phyloP scores from a whole-genome alignment of 176 grass and related monocot genomes.

The Chloris gayana region DNA sequence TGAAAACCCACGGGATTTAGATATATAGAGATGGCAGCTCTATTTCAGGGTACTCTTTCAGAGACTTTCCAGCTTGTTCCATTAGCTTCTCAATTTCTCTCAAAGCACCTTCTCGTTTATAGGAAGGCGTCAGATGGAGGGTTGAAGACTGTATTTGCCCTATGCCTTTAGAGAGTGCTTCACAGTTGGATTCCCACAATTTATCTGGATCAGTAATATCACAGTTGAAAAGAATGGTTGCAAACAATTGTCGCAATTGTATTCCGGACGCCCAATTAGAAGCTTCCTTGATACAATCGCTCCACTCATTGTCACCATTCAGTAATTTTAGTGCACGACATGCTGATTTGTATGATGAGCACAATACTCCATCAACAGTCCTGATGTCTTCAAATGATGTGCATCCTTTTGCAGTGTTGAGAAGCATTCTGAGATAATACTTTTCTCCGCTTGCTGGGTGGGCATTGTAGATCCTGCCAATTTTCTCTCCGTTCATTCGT shows the following conservation, averaged over 20 bases:
- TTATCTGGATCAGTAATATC: background rate
- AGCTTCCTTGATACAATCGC: slow-evolving; percentile 9
- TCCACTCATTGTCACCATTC: slow-evolving; percentile 14
- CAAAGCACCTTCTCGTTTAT: background rate
- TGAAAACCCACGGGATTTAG: no score
- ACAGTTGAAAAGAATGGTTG: slow-evolving; percentile 25
- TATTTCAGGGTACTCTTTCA: slow-evolving; percentile 12
- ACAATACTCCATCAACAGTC: background rate
- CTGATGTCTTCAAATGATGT: slow-evolving; percentile 32
- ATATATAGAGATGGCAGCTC: no score
- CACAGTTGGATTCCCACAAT: slow-evolving; percentile 10
- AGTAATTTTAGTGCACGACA: slow-evolving; percentile 25
- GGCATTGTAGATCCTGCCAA: slow-evolving; percentile 36
- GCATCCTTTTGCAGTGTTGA: slow-evolving; percentile 24
- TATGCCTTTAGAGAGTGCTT: background rate
- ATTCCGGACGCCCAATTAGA: background rate
- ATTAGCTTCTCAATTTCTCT: slow-evolving; percentile 31
- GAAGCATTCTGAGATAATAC: slow-evolving; percentile 35
- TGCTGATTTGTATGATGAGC: slow-evolving; percentile 33
- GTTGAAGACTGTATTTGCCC: background rate
- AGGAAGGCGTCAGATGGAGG: background rate
- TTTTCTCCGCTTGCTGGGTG: slow-evolving; percentile 25
- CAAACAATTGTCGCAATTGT: slow-evolving; percentile 20
- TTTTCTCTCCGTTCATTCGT: background rate
- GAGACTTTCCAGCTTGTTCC: slow-evolving; percentile 16